phyloP scores from a whole-genome alignment of 1,139 yeast species.

The Entelexis paramagnoliae region DNA sequence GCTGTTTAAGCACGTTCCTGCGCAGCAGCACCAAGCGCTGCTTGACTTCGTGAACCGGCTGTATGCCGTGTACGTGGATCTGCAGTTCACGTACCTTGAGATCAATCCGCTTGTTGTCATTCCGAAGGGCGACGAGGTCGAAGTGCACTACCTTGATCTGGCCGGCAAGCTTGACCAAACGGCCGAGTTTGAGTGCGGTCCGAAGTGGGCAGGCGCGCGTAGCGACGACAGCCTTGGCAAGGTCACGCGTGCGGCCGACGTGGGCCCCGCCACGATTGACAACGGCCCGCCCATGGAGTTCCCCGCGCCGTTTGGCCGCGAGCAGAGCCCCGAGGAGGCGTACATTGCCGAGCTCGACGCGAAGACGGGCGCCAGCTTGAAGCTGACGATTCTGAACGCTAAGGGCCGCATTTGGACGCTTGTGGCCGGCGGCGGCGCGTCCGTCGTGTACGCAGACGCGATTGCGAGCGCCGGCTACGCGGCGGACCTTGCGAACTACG shows the following conservation, averaged over 20 bases:
- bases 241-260: constrained; percentile 19
- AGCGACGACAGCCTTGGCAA: constrained; percentile 37
- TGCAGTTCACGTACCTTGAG: constrained; percentile 40
- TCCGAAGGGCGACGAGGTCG: constrained; percentile 35
- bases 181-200: constrained; percentile 42
- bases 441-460: constrained; percentile 42
- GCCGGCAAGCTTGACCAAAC: constrained; percentile 43
- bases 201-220: constrained; percentile 41
- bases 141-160: constrained; percentile 39
- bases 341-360: constrained; percentile 42
- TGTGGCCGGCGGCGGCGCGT: constrained; percentile 41
- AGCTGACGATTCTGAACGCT: constrained; percentile 38
- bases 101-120: constrained; percentile 41
- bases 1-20: constrained; percentile 36
- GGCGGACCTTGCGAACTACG: constrained; percentile 39
- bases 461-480: constrained; percentile 41
- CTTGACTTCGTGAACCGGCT: constrained; percentile 39
- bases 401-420: constrained; percentile 40
- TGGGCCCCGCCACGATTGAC: constrained; percentile 28
- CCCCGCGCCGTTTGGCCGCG: constrained; percentile 43
- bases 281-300: constrained; percentile 42
- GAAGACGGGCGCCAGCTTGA: constrained; percentile 41
- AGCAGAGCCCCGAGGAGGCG: constrained; percentile 38
- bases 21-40: constrained; percentile 35
- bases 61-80: constrained; percentile 40